Conservation (phyloP, 108 stramenopile genomes). For the Mediolabrus comicus region DNA sequence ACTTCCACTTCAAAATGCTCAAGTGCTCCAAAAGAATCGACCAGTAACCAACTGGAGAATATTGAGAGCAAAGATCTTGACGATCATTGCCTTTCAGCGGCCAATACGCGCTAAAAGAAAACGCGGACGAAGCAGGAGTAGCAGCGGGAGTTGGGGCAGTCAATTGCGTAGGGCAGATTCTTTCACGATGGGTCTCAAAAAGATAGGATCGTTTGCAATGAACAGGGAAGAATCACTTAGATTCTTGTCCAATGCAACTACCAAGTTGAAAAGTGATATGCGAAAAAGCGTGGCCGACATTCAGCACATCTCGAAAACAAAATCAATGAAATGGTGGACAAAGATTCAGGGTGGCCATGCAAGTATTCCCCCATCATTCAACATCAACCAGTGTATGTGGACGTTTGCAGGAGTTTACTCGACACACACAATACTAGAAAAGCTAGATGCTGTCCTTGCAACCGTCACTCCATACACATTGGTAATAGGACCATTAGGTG, state of each 20-base stretch:
- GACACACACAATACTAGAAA: conserved; percentile 9
- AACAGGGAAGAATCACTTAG: conserved; percentile 7
- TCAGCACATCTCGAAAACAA: conserved; percentile 2
- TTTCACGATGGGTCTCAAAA: conserved; percentile 1
- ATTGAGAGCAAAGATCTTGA: conserved; percentile 5
- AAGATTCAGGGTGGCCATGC: conserved; percentile 19
- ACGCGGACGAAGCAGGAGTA: neutral
- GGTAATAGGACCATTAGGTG: conserved; percentile 14
- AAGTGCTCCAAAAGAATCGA: neutral
- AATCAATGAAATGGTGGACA: conserved; percentile 13
- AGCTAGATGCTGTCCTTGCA: neutral
- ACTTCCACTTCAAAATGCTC: conserved; percentile 1
- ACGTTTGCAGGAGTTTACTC: conserved; percentile 11
- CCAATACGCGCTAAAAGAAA: neutral
- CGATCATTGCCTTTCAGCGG: conserved; percentile 10
- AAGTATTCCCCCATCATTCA: conserved; percentile 17
- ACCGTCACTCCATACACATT: neutral
- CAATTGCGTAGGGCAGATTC: neutral
- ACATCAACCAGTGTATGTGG: conserved; percentile 14
- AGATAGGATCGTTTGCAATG: neutral
- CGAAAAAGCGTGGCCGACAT: neutral
- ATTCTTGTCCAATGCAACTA: conserved; percentile 8
- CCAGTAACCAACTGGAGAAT: conserved; percentile 13
- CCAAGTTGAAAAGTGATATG: conserved; percentile 2
- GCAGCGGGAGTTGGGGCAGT: neutral